Conservation (phyloP, 1,284 basidiomycete species). For the Salmacisia buchloeana region DNA sequence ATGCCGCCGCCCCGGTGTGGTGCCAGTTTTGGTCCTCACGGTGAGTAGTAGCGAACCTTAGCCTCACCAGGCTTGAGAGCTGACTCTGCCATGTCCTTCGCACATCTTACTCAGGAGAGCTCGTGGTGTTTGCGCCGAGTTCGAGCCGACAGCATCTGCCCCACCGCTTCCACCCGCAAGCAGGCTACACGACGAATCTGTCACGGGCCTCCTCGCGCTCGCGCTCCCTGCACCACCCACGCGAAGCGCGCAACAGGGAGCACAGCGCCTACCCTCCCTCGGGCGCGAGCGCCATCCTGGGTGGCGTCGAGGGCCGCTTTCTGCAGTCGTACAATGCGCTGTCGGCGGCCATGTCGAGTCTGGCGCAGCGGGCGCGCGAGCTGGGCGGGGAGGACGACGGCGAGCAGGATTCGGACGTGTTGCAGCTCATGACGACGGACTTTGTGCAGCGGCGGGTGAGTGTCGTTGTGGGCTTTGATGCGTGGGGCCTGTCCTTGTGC, state of each 20-base stretch:
- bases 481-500: not conserved
- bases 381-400: slow-evolving; percentile 24
- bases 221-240: not conserved
- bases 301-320: slow-evolving; percentile 25
- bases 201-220: slow-evolving; percentile 13
- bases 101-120: too few relatives aligned
- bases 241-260: not conserved
- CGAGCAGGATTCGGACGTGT: slow-evolving; percentile 34
- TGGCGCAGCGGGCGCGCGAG: not conserved
- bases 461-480: not conserved
- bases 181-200: slow-evolving; percentile 14
- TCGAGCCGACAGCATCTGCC: not conserved
- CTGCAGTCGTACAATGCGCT: slow-evolving; percentile 35
- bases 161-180: too few relatives aligned
- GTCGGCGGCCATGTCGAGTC: slow-evolving; percentile 30
- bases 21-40: slow-evolving; percentile 26
- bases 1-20: slow-evolving; percentile 17
- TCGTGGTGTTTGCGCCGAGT: slow-evolving; percentile 24
- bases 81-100: not conserved
- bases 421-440: slow-evolving; percentile 19
- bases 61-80: not conserved
- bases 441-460: not conserved
- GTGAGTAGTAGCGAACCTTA: too few relatives aligned
- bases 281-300: slow-evolving; percentile 9
- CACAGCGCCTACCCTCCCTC: not conserved